phyloP scores from a whole-genome alignment of 805 yeast genomes.

The Isabelozyma heimii region DNA sequence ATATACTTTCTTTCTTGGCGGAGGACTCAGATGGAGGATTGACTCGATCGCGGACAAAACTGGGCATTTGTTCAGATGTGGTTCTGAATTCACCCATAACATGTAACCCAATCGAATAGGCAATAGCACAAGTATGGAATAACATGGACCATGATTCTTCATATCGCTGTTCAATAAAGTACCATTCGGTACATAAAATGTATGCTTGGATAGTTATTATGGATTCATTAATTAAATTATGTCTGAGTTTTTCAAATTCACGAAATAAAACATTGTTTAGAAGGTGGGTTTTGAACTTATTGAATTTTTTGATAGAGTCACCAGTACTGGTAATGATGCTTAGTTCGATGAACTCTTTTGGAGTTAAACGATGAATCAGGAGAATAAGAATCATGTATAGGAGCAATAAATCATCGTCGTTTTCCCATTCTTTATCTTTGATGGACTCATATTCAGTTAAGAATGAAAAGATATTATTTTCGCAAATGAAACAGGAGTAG shows the following conservation, averaged over 20 bases:
- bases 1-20: not conserved
- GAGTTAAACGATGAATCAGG: conserved; percentile 34
- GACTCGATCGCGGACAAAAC: not conserved
- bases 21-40: not conserved
- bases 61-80: not conserved
- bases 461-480: conserved; percentile 30
- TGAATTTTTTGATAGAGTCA: conserved; percentile 16
- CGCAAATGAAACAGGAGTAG: conserved; percentile 40
- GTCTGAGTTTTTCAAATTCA: conserved; percentile 44
- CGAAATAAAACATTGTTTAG: conserved; percentile 27
- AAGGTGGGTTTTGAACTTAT: conserved; percentile 13
- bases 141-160: conserved; percentile 53
- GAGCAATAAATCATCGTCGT: conserved; percentile 48
- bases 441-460: conserved; percentile 31
- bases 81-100: conserved; percentile 33
- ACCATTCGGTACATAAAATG: conserved; percentile 50
- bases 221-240: conserved; percentile 46
- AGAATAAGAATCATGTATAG: conserved; percentile 44
- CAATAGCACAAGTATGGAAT: conserved; percentile 48
- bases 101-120: conserved; percentile 52
- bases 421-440: conserved; percentile 40
- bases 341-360: conserved; percentile 21
- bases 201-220: conserved; percentile 48
- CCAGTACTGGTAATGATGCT: conserved; percentile 9
- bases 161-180: conserved; percentile 46